A percentile compares a stretch with the other conserved stretches of the same genome.
Conservation (phyloP, 2,329 filamentous ascomycete species). For the Onygenales sp. region DNA sequence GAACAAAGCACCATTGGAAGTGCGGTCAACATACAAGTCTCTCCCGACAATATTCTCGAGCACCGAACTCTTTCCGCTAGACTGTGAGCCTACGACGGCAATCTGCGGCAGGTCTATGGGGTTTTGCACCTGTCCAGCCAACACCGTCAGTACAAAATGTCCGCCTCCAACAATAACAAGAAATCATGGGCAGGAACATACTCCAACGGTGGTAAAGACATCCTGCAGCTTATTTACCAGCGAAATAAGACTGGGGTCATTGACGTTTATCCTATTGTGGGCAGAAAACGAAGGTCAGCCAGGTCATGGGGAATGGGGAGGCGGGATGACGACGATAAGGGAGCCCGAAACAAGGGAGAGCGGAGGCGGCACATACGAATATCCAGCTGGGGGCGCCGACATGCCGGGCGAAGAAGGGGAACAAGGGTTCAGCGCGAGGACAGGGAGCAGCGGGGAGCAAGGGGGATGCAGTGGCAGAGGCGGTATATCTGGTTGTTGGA, state of each 20-base stretch:
- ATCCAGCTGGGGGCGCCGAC: constrained; percentile 33
- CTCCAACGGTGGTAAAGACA: constrained; percentile 95
- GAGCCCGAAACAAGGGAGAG: constrained; percentile 12
- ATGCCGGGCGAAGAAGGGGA: constrained; percentile 28
- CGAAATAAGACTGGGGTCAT: constrained; percentile 60
- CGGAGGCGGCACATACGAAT: constrained; percentile 32
- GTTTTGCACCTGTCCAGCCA: constrained; percentile 67
- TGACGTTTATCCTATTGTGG: constrained; percentile 55
- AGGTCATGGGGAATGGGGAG: constrained; percentile 13
- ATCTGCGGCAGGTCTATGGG: constrained; percentile 98
- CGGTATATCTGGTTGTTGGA: not conserved
- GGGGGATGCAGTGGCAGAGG: not conserved
- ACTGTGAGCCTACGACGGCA: constrained; percentile 95
- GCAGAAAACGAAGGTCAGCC: constrained; percentile 6
- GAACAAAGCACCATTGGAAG: not conserved
- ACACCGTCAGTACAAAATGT: not conserved
- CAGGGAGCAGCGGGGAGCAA: not conserved
- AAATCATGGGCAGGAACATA: constrained; percentile 34
- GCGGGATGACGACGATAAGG: not conserved
- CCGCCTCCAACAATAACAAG: not conserved
- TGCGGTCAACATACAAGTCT: constrained; percentile 69
- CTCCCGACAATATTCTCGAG: constrained; percentile 97
- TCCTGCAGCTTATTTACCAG: constrained; percentile 99
- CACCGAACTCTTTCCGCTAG: constrained; percentile 98
- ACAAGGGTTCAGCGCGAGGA: not conserved